Base-by-base conservation (phyloP, 1,139 yeast genomes). In the Pichia terricola region DNA sequence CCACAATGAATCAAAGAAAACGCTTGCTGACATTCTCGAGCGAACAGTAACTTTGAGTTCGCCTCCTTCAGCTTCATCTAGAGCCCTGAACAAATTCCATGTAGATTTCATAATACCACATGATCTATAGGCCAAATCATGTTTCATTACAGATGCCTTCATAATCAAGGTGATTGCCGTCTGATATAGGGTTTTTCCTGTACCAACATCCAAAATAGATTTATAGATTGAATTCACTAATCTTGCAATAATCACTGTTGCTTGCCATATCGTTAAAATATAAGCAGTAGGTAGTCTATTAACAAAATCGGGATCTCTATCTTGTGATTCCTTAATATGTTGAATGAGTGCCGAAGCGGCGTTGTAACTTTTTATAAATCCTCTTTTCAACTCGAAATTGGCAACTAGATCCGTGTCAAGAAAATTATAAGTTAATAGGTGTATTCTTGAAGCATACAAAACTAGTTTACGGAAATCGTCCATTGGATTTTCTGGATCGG, bases 71-170 rank as follows among this genome's bases (percentile, higher is more conserved):
- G 69, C 69, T 43, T 72, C 73, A 48, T 75, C 72, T 45, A 81
- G 63, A 1, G 76, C 69, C 45, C 79, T 75, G 62, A 84, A 84
- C 49, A 88, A 70, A 51, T 83, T 87, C 98, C 98, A 91, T 71
- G 87, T 81, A 56, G 88, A 88, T 54, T 85, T 77, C 91, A 91
- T 86, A 47, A 91, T 87, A 25, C 95, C 96, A 44, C 95, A 81
- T 0, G 95, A 85, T 51, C 97, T 73, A 62, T 84, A 86, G 1
- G 96, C 88, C 72, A 91, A 81, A 59, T 91, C 98, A 61, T 89
- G 94, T 56, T 86, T 86, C 54, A 87, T 68, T 37, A 89, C 82
- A 0, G 96, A 86, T 0, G 96, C 95, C 49, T 77, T 77, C 42
- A 80, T 76, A 1, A 91, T 79, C 40, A 85, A 65, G 27, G 75